Base-by-base conservation (phyloP, 768 basidiomycete species). In the Auricularia sp. region DNA sequence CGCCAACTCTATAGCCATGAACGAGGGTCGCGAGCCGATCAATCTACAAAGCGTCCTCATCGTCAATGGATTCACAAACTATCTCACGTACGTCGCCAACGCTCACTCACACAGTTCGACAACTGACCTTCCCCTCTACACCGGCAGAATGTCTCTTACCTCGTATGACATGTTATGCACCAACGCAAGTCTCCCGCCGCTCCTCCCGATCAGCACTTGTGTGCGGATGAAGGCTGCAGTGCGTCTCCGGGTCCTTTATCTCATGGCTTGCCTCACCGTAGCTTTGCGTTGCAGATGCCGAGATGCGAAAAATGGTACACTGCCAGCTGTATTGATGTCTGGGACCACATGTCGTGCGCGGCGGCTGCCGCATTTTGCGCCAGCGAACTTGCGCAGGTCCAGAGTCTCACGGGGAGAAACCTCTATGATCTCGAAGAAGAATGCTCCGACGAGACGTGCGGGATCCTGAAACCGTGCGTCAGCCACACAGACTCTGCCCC, bases 131-230 rank as follows among this genome's bases (percentile, higher is more conserved):
- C 58, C 43, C 61, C 63, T 14, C 21, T 43, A 14, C 8, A 14
- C 39, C 16, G 21, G n/a, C 34, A 75, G 74, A 1, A 74, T 81
- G 76, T 63, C 66, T 2, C 68, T 75, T 3, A 76, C 80, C 2
- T 81, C 79, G 64, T 74, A 82, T 65, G 82, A 86, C 63, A 80
- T 87, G 73, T 75, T 77, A 23, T 89, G 88, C 69, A 81, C 82
- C 3, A 71, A 77, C 34, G 78, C 81, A 0, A 82, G 83, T 11
- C 71, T 39, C 3, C 34, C 53, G 42, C 66, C 61, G 18, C 65
- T 67, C 14, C 33, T 60, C 29, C 64, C 62, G 56, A 53, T 63
- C 34, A 62, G 35, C n/a, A 43, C 43, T 7, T 35, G 56, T 18
- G 56, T 59, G 34, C 21, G 56, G 23, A 59, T 59, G 56, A 59